These are phyloP conservation scores for Pyrenophora graminea DNA, from an alignment of 2,329 filamentous ascomycete species.

Conservation along the genomic window DNA sequence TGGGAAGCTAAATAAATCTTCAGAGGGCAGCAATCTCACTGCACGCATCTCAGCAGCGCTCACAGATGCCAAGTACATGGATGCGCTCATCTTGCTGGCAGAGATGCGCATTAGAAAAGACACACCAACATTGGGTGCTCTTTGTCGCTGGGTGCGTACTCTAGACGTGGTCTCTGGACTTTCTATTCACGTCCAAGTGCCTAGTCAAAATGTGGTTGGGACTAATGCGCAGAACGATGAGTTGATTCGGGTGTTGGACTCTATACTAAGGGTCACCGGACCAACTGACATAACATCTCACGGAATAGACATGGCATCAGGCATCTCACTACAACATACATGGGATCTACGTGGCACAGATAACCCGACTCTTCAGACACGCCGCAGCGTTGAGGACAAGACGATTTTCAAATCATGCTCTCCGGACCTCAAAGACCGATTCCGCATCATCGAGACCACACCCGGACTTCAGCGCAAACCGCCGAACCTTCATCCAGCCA, in stretches of 20 bases:
- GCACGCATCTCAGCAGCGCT: slow-evolving; percentile 68
- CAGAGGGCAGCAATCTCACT: slow-evolving; percentile 65
- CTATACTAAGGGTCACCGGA: slow-evolving; percentile 66
- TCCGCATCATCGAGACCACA: slow-evolving; percentile 66
- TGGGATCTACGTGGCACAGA: slow-evolving; percentile 62
- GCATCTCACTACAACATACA: slow-evolving; percentile 61
- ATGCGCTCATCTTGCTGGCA: slow-evolving; percentile 67
- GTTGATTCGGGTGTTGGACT: slow-evolving; percentile 65
- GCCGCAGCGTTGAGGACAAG: slow-evolving; percentile 63
- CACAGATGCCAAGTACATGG: slow-evolving; percentile 66
- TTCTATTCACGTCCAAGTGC: slow-evolving; percentile 57
- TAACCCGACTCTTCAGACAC: slow-evolving; percentile 52
- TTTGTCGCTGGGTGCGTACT: slow-evolving; percentile 74
- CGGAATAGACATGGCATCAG: slow-evolving; percentile 32
- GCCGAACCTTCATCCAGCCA: slow-evolving; percentile 68
- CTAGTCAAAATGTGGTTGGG: slow-evolving; percentile 38
- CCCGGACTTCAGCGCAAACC: slow-evolving; percentile 66
- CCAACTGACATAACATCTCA: slow-evolving; percentile 57
- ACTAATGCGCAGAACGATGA: slow-evolving; percentile 53
- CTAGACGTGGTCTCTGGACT: slow-evolving; percentile 70
- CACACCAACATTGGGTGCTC: slow-evolving; percentile 67
- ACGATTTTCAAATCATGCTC: slow-evolving; percentile 46
- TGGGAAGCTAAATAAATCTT: slow-evolving; percentile 7
- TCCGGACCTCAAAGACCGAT: slow-evolving; percentile 36
- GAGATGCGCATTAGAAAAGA: slow-evolving; percentile 72